Conservation (phyloP, 1,139 yeast genomes). For the Candida glucosophila region DNA sequence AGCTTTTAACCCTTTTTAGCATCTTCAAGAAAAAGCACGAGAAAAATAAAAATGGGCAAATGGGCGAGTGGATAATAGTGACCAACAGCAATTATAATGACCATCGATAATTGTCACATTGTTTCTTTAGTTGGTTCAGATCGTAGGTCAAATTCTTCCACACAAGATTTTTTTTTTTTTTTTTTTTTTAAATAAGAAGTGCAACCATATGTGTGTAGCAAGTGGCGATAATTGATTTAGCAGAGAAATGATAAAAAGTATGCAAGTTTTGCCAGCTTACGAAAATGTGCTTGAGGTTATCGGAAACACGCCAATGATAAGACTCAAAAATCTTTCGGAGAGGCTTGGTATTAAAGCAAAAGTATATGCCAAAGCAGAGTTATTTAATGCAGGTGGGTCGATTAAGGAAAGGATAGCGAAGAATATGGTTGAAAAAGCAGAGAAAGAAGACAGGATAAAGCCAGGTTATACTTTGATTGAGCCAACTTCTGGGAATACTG, state of each 20-base stretch:
- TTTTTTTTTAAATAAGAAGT: too few species aligned
- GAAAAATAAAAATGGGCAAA: too few species aligned
- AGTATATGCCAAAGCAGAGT: conserved; percentile 51
- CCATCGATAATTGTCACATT: too few species aligned
- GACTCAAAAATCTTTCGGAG: conserved; percentile 69
- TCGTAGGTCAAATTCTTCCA: too few species aligned
- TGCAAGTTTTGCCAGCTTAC: conserved; percentile 23
- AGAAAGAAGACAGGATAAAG: conserved; percentile 65
- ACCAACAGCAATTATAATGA: too few species aligned
- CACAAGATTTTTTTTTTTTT: too few species aligned
- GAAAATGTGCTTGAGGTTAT: conserved; percentile 51
- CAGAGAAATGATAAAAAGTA: conserved; percentile 1
- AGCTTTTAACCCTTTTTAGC: too few species aligned
- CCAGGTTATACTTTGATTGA: conserved; percentile 84
- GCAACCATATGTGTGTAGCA: too few species aligned
- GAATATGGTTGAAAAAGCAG: conserved; percentile 78
- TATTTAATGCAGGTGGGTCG: conserved; percentile 65
- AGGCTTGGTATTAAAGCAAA: conserved; percentile 64
- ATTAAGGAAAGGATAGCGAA: conserved; percentile 60
- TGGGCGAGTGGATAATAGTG: too few species aligned
- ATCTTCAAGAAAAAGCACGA: too few species aligned
- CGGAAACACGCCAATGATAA: conserved; percentile 82
- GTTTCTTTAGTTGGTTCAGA: too few species aligned
- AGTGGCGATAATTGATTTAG: too few species aligned
- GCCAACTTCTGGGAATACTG: conserved; percentile 86